Evolutionary conservation across 176 grass and related monocot species (phyloP), one percentile per base, ranked within the genome.

Genomic region (Lolium rigidum): DNA sequence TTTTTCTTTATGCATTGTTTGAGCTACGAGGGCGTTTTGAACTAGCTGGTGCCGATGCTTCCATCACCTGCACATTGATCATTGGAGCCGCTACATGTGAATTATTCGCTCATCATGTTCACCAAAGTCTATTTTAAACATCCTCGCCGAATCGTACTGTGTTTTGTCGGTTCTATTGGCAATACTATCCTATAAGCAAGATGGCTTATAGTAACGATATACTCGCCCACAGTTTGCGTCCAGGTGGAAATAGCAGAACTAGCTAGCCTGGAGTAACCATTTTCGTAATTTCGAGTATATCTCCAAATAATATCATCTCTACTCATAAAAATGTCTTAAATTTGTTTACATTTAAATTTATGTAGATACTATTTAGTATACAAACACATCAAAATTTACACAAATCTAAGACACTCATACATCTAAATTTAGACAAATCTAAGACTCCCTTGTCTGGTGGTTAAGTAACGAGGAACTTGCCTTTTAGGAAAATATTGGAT

Each of bases 51-150:
- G 22, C 69, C 57, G 56, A 62, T 84, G 70, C 41, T 84, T 77
- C 13, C 4, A 21, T 77, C 83, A 13, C 58, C 71, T 77, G 83
- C 83, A 52, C 25, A 18, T 65, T 77, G 26, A 49, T 65, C 72
- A 21, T 77, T 84, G 83, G 73, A 38, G 9, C 44, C 70, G 25
- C 41, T 28, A 1, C 25, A 77, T 50, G 74, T 28, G 83, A 85
- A 78, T 78, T 66, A 56, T 78, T 85, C 76, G 44, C 4, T 5
- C 73, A 44, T 39, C 28, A 51, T 24, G 57, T 64, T 3, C 9
- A 2, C 0, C 5, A 2, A 22, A 85, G 20, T 25, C 14, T 26
- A 41, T 17, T 17, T 54, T 43, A 18, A 67, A 78, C 63, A 13
- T 12, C 17, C 10, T 3, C n/a, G 6, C 4, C 44, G 71, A 75